phyloP scores from a whole-genome alignment of 2,329 filamentous ascomycete species.

The Zelopaecilomyces penicillatus region DNA sequence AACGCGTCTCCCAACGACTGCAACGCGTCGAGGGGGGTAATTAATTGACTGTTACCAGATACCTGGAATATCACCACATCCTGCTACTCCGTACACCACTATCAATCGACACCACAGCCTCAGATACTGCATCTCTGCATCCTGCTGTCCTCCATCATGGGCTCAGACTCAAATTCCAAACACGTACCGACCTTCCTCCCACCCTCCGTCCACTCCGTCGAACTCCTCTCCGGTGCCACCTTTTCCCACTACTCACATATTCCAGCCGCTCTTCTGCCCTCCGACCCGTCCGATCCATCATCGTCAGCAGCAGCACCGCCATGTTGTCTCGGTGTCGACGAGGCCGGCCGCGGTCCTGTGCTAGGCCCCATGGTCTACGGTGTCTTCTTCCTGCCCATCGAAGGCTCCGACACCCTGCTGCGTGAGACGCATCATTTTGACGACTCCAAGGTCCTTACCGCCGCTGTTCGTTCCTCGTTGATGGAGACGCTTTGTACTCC shows the following conservation, averaged over 20 bases:
- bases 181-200: slow-evolving; percentile 47
- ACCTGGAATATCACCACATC: too few relatives aligned
- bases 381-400: slow-evolving; percentile 66
- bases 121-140: too few relatives aligned
- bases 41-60: too few relatives aligned
- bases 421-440: slow-evolving; percentile 78
- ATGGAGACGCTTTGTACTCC: slow-evolving; percentile 62
- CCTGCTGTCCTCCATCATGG: too few relatives aligned
- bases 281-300: slow-evolving; percentile 25
- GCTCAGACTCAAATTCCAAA: slow-evolving; percentile 4
- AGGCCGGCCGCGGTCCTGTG: slow-evolving; percentile 90
- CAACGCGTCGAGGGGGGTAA: too few relatives aligned
- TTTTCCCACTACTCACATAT: slow-evolving; percentile 66
- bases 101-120: too few relatives aligned
- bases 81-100: too few relatives aligned
- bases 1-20: too few relatives aligned
- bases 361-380: slow-evolving; percentile 72
- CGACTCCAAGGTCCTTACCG: slow-evolving; percentile 87
- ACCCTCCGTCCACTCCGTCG: slow-evolving; percentile 53
- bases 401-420: slow-evolving; percentile 63
- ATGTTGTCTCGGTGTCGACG: slow-evolving; percentile 82
- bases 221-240: slow-evolving; percentile 55
- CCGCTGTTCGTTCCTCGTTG: slow-evolving; percentile 66
- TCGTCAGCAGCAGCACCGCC: slow-evolving; percentile 21
- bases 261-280: slow-evolving; percentile 49